Conservation (phyloP, 495 filamentous ascomycete genomes). For the Penicillium canescens region DNA sequence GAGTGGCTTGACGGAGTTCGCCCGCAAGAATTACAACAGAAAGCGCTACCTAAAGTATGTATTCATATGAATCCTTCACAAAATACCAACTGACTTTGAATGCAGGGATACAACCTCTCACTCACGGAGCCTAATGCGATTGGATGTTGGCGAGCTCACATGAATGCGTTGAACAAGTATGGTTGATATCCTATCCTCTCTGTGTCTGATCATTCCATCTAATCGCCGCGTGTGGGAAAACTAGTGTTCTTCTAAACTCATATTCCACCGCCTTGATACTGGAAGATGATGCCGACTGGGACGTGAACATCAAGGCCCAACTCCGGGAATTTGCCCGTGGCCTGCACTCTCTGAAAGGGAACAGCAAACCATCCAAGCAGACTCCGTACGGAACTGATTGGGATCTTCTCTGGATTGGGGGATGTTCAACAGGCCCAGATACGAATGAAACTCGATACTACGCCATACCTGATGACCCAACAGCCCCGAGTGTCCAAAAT, state of each 20-base stretch:
- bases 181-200: neutral
- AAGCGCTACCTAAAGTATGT: constrained; percentile 24
- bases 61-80: neutral
- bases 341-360: constrained; percentile 25
- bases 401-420: constrained; percentile 58
- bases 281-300: constrained; percentile 62
- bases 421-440: constrained; percentile 37
- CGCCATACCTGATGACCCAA: constrained; percentile 34
- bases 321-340: constrained; percentile 47
- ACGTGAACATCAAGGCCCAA: constrained; percentile 50
- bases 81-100: neutral
- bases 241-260: constrained; percentile 40
- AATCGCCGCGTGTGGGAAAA: neutral
- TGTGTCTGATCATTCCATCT: neutral
- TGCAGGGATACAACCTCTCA: constrained; percentile 11
- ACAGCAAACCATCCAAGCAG: constrained; percentile 29
- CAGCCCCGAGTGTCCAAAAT: constrained; percentile 15
- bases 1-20: constrained; percentile 54
- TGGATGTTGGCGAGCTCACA: constrained; percentile 40
- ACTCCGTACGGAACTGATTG: constrained; percentile 58
- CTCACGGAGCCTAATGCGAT: constrained; percentile 12
- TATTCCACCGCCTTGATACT: constrained; percentile 54
- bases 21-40: constrained; percentile 21
- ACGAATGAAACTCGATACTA: constrained; percentile 27
- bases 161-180: constrained; percentile 35